A percentile compares a stretch with the other conserved stretches of the same genome.
Evolutionary conservation across 2,329 filamentous ascomycete species (phyloP).

Genomic region (Aspergillus japonicus): DNA sequence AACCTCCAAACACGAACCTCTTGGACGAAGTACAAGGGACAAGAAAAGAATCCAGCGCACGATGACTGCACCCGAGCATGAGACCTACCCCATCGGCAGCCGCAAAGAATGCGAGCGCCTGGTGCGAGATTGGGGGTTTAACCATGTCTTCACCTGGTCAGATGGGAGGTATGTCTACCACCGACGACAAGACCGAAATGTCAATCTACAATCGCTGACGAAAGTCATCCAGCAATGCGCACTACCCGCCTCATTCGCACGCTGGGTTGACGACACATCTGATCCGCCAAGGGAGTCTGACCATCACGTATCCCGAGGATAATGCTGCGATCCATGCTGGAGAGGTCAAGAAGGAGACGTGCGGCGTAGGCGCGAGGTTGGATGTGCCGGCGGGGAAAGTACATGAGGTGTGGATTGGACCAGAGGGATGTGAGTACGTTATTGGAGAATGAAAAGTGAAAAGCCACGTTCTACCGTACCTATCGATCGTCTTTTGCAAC

Average conservation of each 20-base stretch:
- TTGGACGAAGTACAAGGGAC: too few relatives aligned
- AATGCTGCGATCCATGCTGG: conserved; percentile 26
- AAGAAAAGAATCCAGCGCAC: too few relatives aligned
- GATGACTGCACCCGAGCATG: background rate
- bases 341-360: conserved; percentile 51
- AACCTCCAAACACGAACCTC: too few relatives aligned
- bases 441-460: conserved; percentile 51
- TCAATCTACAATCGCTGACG: background rate
- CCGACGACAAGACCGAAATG: too few relatives aligned
- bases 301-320: conserved; percentile 58
- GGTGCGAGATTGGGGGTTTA: conserved; percentile 60
- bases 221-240: conserved; percentile 47
- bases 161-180: conserved; percentile 52
- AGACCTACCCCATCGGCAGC: conserved; percentile 34
- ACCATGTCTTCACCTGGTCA: conserved; percentile 61
- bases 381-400: conserved; percentile 57
- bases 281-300: conserved; percentile 57
- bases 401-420: conserved; percentile 63
- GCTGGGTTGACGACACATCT: conserved; percentile 58
- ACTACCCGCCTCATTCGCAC: conserved; percentile 62
- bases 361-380: conserved; percentile 54
- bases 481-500: too few relatives aligned
- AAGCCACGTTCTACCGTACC: too few relatives aligned
- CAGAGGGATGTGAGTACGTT: conserved; percentile 59
- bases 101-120: conserved; percentile 52